Evolutionary conservation across 441 rosid genomes (phyloP).

Genomic region (Lagerstroemia fauriei): DNA sequence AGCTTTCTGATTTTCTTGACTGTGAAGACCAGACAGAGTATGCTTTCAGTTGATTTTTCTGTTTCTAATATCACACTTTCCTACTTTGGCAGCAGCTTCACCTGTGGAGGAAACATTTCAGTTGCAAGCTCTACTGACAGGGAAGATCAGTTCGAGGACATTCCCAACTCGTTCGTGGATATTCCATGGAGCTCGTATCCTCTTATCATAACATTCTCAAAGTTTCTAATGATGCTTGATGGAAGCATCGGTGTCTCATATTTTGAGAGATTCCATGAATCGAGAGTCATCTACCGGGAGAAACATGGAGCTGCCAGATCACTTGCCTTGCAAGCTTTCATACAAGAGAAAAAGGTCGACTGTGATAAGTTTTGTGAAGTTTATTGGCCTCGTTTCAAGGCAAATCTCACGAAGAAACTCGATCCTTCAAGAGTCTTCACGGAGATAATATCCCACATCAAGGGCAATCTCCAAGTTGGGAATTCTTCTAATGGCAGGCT

Average conservation of each 20-base stretch:
- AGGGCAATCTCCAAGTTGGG: conserved; percentile 45
- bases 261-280: conserved; percentile 45
- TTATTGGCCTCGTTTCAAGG: conserved; percentile 59
- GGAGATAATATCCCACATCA: conserved; percentile 56
- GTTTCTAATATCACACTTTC: not conserved
- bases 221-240: conserved; percentile 64
- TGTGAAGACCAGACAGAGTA: no score
- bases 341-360: conserved; percentile 48
- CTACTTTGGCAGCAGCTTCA: conserved; percentile 34
- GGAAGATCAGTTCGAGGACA: conserved; percentile 40
- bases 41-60: no score
- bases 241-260: conserved; percentile 51
- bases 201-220: conserved; percentile 48
- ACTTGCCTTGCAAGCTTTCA: conserved; percentile 34
- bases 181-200: conserved; percentile 40
- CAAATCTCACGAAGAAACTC: conserved; percentile 38
- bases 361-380: conserved; percentile 45
- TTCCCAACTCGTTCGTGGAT: conserved; percentile 49
- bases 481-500: conserved; percentile 35
- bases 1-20: not conserved
- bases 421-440: conserved; percentile 54
- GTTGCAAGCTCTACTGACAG: conserved; percentile 36
- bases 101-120: conserved; percentile 30
- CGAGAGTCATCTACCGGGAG: conserved; percentile 27
- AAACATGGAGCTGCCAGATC: conserved; percentile 29